Evolutionary conservation across 495 filamentous ascomycete genomes (phyloP).

Genomic region (Sabuloglossum arenarium): DNA sequence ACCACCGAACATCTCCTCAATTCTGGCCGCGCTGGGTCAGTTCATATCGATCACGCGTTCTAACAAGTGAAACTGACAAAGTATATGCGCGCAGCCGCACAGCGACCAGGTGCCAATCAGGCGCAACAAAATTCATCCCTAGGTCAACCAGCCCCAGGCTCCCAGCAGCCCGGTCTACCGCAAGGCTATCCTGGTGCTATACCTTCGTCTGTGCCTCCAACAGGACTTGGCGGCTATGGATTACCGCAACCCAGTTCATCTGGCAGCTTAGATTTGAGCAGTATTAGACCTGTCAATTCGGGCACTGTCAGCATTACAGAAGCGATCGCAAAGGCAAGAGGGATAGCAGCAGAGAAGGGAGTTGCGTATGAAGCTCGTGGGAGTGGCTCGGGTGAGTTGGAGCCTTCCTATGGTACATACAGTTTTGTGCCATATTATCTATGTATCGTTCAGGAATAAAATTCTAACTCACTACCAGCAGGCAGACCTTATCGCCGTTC

Average conservation of each 20-base stretch:
- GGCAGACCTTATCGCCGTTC: conserved; percentile 32
- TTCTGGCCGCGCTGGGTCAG: conserved; percentile 33
- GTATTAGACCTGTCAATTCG: conserved; percentile 49
- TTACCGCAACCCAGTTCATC: conserved; percentile 47
- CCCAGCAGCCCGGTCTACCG: conserved; percentile 1
- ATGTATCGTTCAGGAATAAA: conserved; percentile 5
- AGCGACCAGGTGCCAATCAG: conserved; percentile 10
- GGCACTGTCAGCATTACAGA: conserved; percentile 54
- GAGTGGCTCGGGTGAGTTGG: conserved; percentile 9
- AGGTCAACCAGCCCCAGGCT: neutral
- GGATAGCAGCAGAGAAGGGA: conserved; percentile 50
- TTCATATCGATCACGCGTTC: conserved; percentile 3
- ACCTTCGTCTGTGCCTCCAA: neutral
- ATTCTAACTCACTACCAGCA: conserved; percentile 20
- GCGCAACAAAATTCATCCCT: conserved; percentile 5
- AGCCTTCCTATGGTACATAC: neutral
- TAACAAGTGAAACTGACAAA: neutral
- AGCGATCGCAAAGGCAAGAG: conserved; percentile 51
- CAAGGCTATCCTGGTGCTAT: conserved; percentile 4
- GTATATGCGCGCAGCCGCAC: conserved; percentile 3
- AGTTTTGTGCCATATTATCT: neutral
- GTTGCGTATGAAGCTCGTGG: conserved; percentile 21
- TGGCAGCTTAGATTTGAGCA: conserved; percentile 51
- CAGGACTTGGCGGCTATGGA: conserved; percentile 7
- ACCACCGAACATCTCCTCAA: conserved; percentile 27